Conservation (phyloP, 2,329 filamentous ascomycete genomes). For the Penicillium sp. region DNA sequence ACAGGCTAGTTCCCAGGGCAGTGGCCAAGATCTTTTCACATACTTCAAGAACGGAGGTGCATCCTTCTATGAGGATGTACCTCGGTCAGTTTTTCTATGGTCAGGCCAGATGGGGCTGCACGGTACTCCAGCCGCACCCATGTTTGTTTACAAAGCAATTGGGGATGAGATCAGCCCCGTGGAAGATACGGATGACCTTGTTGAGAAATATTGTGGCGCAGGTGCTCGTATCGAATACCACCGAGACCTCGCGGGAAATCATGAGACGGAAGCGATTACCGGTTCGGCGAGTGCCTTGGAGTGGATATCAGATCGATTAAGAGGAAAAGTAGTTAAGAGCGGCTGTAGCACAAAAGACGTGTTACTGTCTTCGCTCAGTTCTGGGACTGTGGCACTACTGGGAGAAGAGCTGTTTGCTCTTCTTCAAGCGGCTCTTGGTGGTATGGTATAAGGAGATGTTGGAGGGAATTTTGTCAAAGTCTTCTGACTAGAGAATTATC, state of each 20-base stretch:
- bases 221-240: constrained; percentile 31
- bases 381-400: background rate
- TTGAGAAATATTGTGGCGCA: constrained; percentile 30
- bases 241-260: constrained; percentile 32
- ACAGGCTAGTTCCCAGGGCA: background rate
- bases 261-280: constrained; percentile 25
- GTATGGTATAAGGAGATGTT: constrained; percentile 1
- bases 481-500: background rate
- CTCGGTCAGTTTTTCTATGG: constrained; percentile 15
- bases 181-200: constrained; percentile 32
- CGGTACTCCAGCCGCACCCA: constrained; percentile 24
- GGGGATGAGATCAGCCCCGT: constrained; percentile 36
- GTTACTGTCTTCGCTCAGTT: constrained; percentile 10
- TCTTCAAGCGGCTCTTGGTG: constrained; percentile 7
- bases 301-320: constrained; percentile 15
- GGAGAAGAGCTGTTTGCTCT: constrained; percentile 12
- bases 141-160: constrained; percentile 39
- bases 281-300: constrained; percentile 20
- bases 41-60: constrained; percentile 19
- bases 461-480: background rate
- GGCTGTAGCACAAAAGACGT: constrained; percentile 12
- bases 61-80: constrained; percentile 13
- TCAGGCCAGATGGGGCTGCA: constrained; percentile 23
- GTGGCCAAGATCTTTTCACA: constrained; percentile 14
- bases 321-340: constrained; percentile 1